These are phyloP conservation scores for Punica granatum DNA, from an alignment of 345 rosid species.

Conservation along the genomic window DNA sequence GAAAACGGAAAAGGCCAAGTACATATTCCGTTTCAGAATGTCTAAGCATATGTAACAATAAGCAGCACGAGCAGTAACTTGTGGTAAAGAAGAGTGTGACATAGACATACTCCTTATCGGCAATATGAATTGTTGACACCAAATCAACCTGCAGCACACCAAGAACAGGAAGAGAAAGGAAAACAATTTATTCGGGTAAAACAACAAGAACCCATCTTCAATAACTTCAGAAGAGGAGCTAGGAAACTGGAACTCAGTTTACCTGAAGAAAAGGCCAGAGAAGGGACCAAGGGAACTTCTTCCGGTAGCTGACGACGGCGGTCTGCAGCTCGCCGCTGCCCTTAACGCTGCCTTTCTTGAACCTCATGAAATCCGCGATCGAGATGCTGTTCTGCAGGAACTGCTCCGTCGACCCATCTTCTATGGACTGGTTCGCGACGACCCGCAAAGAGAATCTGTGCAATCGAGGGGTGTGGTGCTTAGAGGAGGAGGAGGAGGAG, in stretches of 20 bases:
- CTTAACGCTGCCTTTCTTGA: slow-evolving; percentile 30
- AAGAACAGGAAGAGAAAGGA: neutral
- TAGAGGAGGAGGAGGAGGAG: slow-evolving; percentile 11
- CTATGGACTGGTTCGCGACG: slow-evolving; percentile 22
- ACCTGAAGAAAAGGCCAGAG: slow-evolving; percentile 80
- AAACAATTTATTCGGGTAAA: neutral
- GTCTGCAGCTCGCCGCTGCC: slow-evolving; percentile 66
- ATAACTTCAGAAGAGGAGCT: neutral
- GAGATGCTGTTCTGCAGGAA: slow-evolving; percentile 53
- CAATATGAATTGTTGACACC: slow-evolving; percentile 90
- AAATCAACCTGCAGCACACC: slow-evolving; percentile 68
- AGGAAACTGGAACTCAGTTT: neutral
- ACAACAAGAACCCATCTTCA: neutral
- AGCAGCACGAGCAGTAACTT: neutral
- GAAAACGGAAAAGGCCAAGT: neutral
- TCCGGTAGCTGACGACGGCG: slow-evolving; percentile 68
- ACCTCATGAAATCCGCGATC: slow-evolving; percentile 83
- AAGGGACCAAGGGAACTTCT: slow-evolving; percentile 78
- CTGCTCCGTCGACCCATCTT: slow-evolving; percentile 43
- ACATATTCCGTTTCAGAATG: neutral
- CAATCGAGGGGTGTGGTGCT: slow-evolving; percentile 12
- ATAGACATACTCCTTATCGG: slow-evolving; percentile 71
- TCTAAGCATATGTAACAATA: neutral
- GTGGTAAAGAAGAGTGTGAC: neutral
- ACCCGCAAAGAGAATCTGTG: slow-evolving; percentile 16